Conservation (phyloP, 139 green algal species). For the Eudorina sp. region DNA sequence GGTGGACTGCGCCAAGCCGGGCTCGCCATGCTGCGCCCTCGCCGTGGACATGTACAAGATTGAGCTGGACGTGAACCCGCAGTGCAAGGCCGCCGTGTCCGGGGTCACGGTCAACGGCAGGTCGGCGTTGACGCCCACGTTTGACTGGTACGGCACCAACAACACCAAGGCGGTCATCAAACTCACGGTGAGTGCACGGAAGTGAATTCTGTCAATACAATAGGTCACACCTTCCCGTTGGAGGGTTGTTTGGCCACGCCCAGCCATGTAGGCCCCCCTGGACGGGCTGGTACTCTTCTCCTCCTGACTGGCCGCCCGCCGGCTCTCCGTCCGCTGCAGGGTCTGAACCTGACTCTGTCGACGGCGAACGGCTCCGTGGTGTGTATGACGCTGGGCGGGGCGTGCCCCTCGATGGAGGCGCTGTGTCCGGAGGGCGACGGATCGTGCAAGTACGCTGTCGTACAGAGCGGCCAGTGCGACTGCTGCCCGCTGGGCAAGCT, state of each 20-base stretch:
- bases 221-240: background rate
- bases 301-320: too few species aligned
- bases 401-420: constrained; percentile 4
- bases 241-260: too few species aligned
- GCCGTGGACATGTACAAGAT: constrained; percentile 44
- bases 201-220: background rate
- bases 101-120: constrained; percentile 8
- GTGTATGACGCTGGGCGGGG: constrained; percentile 38
- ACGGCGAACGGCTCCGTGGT: constrained; percentile 40
- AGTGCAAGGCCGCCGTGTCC: constrained; percentile 17
- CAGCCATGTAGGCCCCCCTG: too few species aligned
- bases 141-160: background rate
- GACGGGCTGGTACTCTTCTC: too few species aligned
- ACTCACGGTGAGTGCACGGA: constrained; percentile 20
- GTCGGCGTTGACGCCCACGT: constrained; percentile 8
- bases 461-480: constrained; percentile 42
- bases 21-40: background rate
- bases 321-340: background rate
- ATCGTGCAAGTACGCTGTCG: constrained; percentile 41
- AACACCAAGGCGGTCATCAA: constrained; percentile 29
- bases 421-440: constrained; percentile 42
- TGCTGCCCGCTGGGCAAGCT: constrained; percentile 50
- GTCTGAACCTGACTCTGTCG: constrained; percentile 46
- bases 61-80: constrained; percentile 31
- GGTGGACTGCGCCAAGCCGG: constrained; percentile 17